These are phyloP conservation scores for Colletotrichum cordylinicola DNA, from an alignment of 2,329 filamentous ascomycete genomes.

Conservation along the genomic window DNA sequence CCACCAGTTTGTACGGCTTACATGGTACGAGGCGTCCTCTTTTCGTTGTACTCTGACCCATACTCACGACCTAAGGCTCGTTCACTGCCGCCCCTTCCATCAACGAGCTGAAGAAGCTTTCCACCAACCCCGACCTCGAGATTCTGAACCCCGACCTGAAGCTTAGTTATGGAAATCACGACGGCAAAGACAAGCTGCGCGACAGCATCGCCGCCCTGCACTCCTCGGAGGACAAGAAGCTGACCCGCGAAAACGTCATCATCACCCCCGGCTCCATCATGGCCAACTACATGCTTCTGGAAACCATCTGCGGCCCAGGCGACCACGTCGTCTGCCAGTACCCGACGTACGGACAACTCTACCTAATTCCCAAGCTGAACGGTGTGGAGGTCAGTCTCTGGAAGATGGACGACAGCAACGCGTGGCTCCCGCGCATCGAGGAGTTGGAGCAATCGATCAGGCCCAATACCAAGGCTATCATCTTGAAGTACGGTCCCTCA, in stretches of 20 bases:
- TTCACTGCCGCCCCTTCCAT: not conserved
- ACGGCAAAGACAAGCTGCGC: not conserved
- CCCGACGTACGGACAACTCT: not conserved
- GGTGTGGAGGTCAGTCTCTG: not conserved
- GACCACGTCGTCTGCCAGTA: not conserved
- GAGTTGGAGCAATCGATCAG: not conserved
- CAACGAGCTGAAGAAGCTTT: not conserved
- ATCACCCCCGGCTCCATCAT: not conserved
- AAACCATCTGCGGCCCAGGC: not conserved
- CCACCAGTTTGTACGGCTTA: not conserved
- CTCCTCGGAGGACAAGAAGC: not conserved
- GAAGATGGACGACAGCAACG: not conserved
- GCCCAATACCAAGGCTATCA: not conserved
- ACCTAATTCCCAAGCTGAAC: not conserved
- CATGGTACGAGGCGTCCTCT: not conserved
- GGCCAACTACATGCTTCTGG: not conserved
- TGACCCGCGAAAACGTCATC: not conserved
- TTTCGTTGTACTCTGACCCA: not conserved
- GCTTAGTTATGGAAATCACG: not conserved
- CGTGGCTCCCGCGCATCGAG: not conserved
- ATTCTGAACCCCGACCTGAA: not conserved
- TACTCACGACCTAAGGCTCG: not conserved
- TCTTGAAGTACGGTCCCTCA: not conserved
- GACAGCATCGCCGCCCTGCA: not conserved
- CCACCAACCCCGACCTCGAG: not conserved